phyloP scores from a whole-genome alignment of 2,329 filamentous ascomycete species.

The Albifimbria verrucaria region DNA sequence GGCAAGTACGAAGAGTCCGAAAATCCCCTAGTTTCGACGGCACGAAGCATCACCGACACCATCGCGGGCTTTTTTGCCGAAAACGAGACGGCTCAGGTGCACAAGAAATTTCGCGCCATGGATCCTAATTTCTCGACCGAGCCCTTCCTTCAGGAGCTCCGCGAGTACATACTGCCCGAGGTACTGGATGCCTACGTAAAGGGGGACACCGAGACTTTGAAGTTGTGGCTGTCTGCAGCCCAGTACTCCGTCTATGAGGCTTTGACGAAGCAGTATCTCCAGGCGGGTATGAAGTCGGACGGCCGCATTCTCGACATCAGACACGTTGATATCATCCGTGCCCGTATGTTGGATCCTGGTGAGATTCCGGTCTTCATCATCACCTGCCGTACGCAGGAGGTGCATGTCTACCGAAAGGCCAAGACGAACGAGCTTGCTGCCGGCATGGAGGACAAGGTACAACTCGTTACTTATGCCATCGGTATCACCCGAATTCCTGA shows the following conservation, averaged over 20 bases:
- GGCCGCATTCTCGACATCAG: constrained; percentile 94
- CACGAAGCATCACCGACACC: constrained; percentile 88
- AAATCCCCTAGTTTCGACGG: constrained; percentile 90
- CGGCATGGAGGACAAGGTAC: constrained; percentile 98
- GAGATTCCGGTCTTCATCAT: constrained; percentile 96
- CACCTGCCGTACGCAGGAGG: constrained; percentile 93
- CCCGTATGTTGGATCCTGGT: constrained; percentile 77
- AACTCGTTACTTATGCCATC: constrained; percentile 97
- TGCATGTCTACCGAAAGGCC: constrained; percentile 91
- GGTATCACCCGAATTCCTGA: constrained; percentile 91
- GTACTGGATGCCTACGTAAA: constrained; percentile 98
- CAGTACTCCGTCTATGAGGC: constrained; percentile 97
- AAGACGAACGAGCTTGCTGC: constrained; percentile 88
- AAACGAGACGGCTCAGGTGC: constrained; percentile 95
- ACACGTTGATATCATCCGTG: constrained; percentile 82
- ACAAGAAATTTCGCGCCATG: constrained; percentile 97
- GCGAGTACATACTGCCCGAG: constrained; percentile 96
- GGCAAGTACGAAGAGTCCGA: constrained; percentile 92
- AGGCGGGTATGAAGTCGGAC: constrained; percentile 88
- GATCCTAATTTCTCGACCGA: constrained; percentile 94
- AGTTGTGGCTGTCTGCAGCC: constrained; percentile 92
- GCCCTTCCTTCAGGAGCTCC: constrained; percentile 89
- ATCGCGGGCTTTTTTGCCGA: constrained; percentile 96
- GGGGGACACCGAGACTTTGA: constrained; percentile 85
- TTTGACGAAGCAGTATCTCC: constrained; percentile 93